Conservation (phyloP, 2,329 filamentous ascomycete species). For the Tolypocladium inflatum region DNA sequence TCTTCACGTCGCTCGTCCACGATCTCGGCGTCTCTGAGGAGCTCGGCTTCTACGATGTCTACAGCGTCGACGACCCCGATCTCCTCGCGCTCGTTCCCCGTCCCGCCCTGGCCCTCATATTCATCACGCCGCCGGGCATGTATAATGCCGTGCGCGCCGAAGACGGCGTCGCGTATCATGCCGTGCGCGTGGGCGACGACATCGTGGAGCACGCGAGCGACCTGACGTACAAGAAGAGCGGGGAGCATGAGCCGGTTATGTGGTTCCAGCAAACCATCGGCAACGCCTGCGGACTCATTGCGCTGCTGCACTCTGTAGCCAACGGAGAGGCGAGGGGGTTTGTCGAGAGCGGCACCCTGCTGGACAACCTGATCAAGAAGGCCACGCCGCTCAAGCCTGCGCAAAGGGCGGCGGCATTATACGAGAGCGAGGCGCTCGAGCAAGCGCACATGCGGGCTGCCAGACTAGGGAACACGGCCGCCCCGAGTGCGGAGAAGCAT, state of each 20-base stretch:
- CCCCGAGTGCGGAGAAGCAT: conserved; percentile 50
- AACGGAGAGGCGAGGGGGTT: conserved; percentile 55
- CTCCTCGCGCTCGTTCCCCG: conserved; percentile 65
- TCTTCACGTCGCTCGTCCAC: conserved; percentile 64
- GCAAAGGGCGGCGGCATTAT: conserved; percentile 58
- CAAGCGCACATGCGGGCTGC: conserved; percentile 64
- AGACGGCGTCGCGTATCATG: conserved; percentile 12
- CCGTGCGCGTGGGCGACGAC: conserved; percentile 19
- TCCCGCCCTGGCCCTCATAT: conserved; percentile 65
- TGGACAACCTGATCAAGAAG: conserved; percentile 49
- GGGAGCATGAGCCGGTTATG: conserved; percentile 51
- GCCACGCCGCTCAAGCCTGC: conserved; percentile 52
- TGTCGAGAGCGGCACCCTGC: conserved; percentile 42
- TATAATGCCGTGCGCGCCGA: conserved; percentile 34
- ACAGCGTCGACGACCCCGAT: conserved; percentile 66
- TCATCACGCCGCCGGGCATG: conserved; percentile 58
- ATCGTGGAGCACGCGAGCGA: conserved; percentile 11
- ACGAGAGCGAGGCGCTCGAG: conserved; percentile 62
- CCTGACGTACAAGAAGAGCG: conserved; percentile 21
- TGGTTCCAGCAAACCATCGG: conserved; percentile 85
- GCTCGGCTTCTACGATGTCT: conserved; percentile 74
- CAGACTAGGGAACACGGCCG: conserved; percentile 53
- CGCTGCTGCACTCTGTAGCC: conserved; percentile 60
- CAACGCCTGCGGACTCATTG: conserved; percentile 74
- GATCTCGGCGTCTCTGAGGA: conserved; percentile 59